Evolutionary conservation across 148 eudicot genomes (phyloP), one percentile per base, ranked within the genome.

Genomic region (Spergularia marina): DNA sequence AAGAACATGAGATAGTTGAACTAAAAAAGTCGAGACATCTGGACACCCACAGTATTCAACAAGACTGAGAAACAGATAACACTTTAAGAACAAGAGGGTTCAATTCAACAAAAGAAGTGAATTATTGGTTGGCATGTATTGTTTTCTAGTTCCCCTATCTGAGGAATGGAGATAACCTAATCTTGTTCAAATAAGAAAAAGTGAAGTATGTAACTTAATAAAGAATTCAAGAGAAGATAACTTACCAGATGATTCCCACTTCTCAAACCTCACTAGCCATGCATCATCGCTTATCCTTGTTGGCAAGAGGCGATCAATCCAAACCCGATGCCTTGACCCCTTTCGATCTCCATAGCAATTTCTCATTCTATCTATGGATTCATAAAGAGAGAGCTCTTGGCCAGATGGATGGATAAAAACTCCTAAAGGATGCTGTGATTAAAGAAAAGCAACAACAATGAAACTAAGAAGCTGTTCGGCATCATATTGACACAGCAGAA

Each of bases 301-400:
- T 71, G 88, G 80, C 64, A 87, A 78, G 55, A 87, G 84, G 66
- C 85, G 92, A 72, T 89, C 92, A 74, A 87, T 80, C 90, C 90
- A 89, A 53, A 89, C 82, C 44, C 83, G 84, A 72, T 83, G 85
- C 58, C 76, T 74, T 51, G 81, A 83, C 59, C 90, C 90, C 64
- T 82, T 82, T 70, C 77, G 82, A 76, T 87, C 88, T 72, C 88
- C 90, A 80, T 89, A 84, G 83, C 82, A 85, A 64, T 77, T 81
- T 72, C 82, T 83, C 67, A 86, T 61, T 74, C 78, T 79, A 71
- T 83, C 82, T 53, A 83, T 77, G 80, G 84, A 83, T 61, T 82
- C 88, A 59, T 65, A 75, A 77, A 86, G 80, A 71, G 83, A 65
- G 53, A 79, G 80, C 81, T 83, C 87, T 34, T 68, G 75, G 39